Conservation (phyloP, 345 rosid genomes). For the Leavenworthia alabamica region DNA sequence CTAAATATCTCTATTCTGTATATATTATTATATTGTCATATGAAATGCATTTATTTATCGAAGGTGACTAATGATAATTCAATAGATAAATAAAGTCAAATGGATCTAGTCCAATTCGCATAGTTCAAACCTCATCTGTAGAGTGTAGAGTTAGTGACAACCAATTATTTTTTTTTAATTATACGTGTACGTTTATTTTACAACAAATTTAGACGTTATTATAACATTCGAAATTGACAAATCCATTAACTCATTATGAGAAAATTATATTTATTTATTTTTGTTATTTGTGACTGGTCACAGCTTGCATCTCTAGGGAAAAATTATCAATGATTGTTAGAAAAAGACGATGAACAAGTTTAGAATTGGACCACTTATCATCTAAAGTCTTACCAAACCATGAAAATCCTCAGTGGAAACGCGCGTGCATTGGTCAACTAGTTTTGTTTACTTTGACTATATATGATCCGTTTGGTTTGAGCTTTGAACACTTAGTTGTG, state of each 20-base stretch:
- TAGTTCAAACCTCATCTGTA: background rate
- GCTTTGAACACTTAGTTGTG: background rate
- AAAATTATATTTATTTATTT: background rate
- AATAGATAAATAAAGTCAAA: background rate
- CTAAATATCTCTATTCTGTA: background rate
- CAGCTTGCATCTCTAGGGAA: no score
- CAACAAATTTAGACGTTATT: background rate
- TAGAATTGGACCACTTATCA: constrained; percentile 18
- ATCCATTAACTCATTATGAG: background rate
- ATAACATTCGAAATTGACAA: constrained; percentile 10
- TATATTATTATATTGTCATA: background rate
- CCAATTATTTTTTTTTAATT: background rate
- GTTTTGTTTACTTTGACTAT: background rate
- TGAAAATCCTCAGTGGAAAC: background rate
- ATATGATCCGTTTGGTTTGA: background rate
- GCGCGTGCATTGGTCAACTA: background rate
- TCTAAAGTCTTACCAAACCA: background rate
- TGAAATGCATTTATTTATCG: background rate
- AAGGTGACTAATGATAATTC: background rate
- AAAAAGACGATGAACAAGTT: no score
- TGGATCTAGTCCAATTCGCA: background rate
- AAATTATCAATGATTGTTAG: no score
- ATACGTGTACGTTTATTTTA: background rate
- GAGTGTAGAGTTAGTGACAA: background rate
- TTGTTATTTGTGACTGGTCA: no score